Evolutionary conservation across 2,329 filamentous ascomycete genomes (phyloP).

Genomic region (Talaromyces marneffei): DNA sequence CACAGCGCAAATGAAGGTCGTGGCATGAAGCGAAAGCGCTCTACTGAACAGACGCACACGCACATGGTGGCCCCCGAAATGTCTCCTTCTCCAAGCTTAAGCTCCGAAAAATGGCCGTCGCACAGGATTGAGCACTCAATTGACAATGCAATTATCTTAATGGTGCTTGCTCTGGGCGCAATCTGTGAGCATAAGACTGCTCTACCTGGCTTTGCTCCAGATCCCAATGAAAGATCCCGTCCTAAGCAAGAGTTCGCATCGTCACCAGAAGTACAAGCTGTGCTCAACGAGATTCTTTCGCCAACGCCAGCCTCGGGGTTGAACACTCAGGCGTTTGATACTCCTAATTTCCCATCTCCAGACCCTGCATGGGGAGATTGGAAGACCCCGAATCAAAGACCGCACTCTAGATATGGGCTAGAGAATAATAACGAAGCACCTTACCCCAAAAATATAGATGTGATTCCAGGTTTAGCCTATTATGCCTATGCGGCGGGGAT

Average conservation of each 20-base stretch:
- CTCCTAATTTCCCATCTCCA: conserved; percentile 19
- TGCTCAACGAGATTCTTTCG: conserved; percentile 21
- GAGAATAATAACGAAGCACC: conserved; percentile 19
- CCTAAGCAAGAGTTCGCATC: not conserved
- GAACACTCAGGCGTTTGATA: conserved; percentile 19
- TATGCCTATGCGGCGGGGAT: conserved; percentile 84
- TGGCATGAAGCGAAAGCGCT: conserved; percentile 35
- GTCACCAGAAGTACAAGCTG: conserved; percentile 19
- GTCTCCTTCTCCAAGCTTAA: conserved; percentile 19
- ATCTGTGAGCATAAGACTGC: conserved; percentile 56
- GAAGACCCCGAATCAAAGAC: conserved; percentile 15
- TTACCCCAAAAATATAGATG: conserved; percentile 63
- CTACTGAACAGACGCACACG: conserved; percentile 25
- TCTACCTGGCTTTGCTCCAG: conserved; percentile 50
- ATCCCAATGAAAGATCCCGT: conserved; percentile 17
- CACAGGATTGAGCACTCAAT: conserved; percentile 54
- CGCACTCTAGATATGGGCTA: conserved; percentile 10
- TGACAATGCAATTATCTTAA: conserved; percentile 72
- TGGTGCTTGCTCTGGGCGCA: conserved; percentile 80
- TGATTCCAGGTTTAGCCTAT: conserved; percentile 83
- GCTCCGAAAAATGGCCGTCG: conserved; percentile 13
- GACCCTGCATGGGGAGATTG: conserved; percentile 16
- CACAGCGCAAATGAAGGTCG: conserved; percentile 20
- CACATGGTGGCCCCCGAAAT: conserved; percentile 22
- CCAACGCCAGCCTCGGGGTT: conserved; percentile 13